phyloP scores from a whole-genome alignment of 2,329 filamentous ascomycete genomes.

The Neocatenulostroma microsporum region DNA sequence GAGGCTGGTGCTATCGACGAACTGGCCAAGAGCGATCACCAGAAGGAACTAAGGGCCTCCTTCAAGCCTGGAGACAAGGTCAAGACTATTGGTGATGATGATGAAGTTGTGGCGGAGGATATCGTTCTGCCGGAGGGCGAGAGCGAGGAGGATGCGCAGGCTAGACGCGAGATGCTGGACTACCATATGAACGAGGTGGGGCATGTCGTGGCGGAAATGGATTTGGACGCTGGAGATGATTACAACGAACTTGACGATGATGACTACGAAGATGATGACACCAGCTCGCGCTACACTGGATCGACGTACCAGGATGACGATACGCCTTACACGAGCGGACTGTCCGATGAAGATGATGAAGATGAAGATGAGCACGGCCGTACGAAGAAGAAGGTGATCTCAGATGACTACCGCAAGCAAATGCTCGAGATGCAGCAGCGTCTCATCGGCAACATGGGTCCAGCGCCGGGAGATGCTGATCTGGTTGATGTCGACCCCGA shows the following conservation, averaged over 20 bases:
- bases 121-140: constrained; percentile 66
- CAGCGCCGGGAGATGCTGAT: constrained; percentile 32
- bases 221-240: constrained; percentile 60
- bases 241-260: constrained; percentile 39
- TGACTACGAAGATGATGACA: constrained; percentile 46
- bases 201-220: constrained; percentile 83
- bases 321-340: constrained; percentile 36
- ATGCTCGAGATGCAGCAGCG: constrained; percentile 82
- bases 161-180: constrained; percentile 81
- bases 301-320: constrained; percentile 26
- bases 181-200: constrained; percentile 86
- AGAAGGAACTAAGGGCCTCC: constrained; percentile 21
- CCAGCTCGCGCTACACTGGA: constrained; percentile 15
- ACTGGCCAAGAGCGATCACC: constrained; percentile 17
- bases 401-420: constrained; percentile 65
- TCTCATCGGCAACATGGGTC: constrained; percentile 57
- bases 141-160: constrained; percentile 65
- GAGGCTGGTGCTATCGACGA: constrained; percentile 5
- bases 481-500: constrained; percentile 30
- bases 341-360: constrained; percentile 55
- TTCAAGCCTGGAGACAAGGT: constrained; percentile 34
- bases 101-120: constrained; percentile 32
- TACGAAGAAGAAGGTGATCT: constrained; percentile 58
- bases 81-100: constrained; percentile 38
- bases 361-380: constrained; percentile 72